A percentile compares a stretch with the other conserved stretches of the same genome.
These are phyloP conservation scores for Ligustrum vulgare DNA, from an alignment of 257 asterid species.

Conservation along the genomic window DNA sequence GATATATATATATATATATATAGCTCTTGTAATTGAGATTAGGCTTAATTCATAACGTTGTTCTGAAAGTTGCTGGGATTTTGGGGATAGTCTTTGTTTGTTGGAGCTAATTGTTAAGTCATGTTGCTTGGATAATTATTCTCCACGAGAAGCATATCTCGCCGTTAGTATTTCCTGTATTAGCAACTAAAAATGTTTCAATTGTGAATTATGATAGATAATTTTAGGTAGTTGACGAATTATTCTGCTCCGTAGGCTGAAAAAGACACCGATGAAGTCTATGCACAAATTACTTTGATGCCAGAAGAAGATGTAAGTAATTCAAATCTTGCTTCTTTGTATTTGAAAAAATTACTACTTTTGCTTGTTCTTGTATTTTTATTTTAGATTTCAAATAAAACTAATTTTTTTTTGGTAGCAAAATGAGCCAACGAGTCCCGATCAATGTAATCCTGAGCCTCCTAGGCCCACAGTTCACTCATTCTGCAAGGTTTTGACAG, in stretches of 20 bases:
- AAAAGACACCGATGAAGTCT: constrained; percentile 84
- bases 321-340: constrained; percentile 3
- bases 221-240: not conserved
- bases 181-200: not conserved
- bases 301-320: constrained; percentile 71
- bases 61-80: constrained; percentile 3
- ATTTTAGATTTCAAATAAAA: constrained; percentile 5
- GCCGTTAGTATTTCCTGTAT: not conserved
- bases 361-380: not conserved
- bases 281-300: constrained; percentile 82
- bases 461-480: constrained; percentile 64
- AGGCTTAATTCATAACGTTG: not conserved
- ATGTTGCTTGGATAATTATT: not conserved
- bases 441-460: constrained; percentile 47
- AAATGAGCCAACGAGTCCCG: constrained; percentile 56
- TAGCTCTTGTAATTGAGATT: not conserved
- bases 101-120: not conserved
- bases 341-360: not conserved
- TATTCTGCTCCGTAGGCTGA: constrained; percentile 59
- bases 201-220: not conserved
- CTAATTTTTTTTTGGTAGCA: constrained; percentile 59
- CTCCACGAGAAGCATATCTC: not conserved
- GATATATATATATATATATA: too few relatives aligned
- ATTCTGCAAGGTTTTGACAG: constrained; percentile 87
- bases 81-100: constrained; percentile 1